Evolutionary conservation across 345 rosid species (phyloP).

Genomic region (Mallotus nudiflorus): DNA sequence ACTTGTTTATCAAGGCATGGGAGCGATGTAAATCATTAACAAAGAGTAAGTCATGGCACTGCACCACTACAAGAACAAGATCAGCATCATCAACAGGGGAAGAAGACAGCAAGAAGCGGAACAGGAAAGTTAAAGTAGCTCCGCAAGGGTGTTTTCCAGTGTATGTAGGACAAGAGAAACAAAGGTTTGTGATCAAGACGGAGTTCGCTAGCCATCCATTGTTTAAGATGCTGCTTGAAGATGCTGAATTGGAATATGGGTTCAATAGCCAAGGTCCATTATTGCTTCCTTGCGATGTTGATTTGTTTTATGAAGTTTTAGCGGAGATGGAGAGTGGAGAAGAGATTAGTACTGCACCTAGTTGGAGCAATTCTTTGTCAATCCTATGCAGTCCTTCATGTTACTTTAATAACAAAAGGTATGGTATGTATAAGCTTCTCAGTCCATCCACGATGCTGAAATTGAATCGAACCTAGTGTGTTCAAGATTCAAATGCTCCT

Average conservation of each 20-base stretch:
- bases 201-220: slow-evolving; percentile 63
- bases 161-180: slow-evolving; percentile 63
- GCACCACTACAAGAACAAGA: background rate
- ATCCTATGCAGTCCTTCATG: slow-evolving; percentile 21
- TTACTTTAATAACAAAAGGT: background rate
- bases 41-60: slow-evolving; percentile 23
- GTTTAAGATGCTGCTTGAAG: slow-evolving; percentile 72
- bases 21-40: slow-evolving; percentile 16
- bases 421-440: slow-evolving; percentile 42
- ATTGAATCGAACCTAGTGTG: slow-evolving; percentile 31
- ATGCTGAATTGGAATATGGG: slow-evolving; percentile 71
- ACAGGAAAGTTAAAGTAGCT: slow-evolving; percentile 28
- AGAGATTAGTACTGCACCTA: background rate
- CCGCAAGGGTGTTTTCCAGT: slow-evolving; percentile 69
- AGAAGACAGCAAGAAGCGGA: background rate
- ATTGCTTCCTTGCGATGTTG: slow-evolving; percentile 71
- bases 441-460: slow-evolving; percentile 37
- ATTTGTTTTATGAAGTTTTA: slow-evolving; percentile 54
- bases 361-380: background rate
- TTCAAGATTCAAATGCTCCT: background rate
- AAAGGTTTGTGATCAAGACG: slow-evolving; percentile 51
- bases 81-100: background rate
- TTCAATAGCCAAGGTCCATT: slow-evolving; percentile 61
- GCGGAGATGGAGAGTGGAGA: slow-evolving; percentile 47
- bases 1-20: slow-evolving; percentile 18